These are phyloP conservation scores for Cyclanthera cordifolia DNA, from an alignment of 306 rosid species.

Conservation along the genomic window DNA sequence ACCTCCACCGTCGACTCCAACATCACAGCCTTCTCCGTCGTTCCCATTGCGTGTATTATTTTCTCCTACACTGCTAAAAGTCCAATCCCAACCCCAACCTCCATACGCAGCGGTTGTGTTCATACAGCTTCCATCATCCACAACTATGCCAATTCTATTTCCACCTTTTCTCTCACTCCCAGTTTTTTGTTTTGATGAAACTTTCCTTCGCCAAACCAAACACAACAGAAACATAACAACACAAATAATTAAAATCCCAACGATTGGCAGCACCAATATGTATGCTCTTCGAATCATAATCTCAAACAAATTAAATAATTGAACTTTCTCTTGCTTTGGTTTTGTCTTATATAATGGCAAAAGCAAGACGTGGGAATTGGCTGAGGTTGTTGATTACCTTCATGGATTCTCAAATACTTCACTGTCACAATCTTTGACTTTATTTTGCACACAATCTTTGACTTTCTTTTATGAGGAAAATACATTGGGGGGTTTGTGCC, in stretches of 20 bases:
- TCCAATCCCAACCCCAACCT: conserved; percentile 3
- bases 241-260: background rate
- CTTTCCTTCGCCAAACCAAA: background rate
- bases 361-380: background rate
- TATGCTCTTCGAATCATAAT: background rate
- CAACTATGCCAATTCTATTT: conserved; percentile 2
- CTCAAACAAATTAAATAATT: background rate
- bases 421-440: background rate
- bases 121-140: background rate
- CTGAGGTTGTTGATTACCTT: background rate
- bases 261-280: background rate
- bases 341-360: background rate
- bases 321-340: background rate
- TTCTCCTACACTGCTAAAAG: background rate
- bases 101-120: background rate
- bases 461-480: too few species aligned
- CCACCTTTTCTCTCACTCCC: background rate
- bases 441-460: conserved; percentile 4
- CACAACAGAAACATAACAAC: background rate
- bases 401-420: background rate
- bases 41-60: background rate
- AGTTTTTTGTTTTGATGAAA: background rate
- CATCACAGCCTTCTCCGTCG: background rate
- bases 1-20: background rate
- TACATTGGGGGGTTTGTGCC: background rate